Evolutionary conservation across 2,329 filamentous ascomycete species (phyloP), one percentile per base, ranked within the genome.

Genomic region (Arthrobotrys conoides): DNA sequence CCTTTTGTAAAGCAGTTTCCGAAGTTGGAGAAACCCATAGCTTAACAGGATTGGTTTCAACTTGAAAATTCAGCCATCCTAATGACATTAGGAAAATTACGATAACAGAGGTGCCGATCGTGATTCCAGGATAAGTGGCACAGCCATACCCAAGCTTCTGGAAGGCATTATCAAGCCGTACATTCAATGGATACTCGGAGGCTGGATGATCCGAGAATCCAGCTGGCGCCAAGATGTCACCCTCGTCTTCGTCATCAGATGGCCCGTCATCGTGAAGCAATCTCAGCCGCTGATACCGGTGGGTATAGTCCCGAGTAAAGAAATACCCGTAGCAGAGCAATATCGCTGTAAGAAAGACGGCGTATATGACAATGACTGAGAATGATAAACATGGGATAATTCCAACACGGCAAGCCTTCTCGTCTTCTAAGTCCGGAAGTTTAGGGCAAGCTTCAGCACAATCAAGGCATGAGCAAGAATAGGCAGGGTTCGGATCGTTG

Each of bases 1-100:
- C 88, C 86, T 99, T 99, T 84, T 99, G 95, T 83, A 93, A 89
- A 0, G 96, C 96, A 20, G 96, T 95, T 61, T 91, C 89, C 3
- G 96, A 98, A 8, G 92, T 92, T 6, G 96, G 96, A 82, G 95
- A 94, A n/a, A 99, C 96, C 96, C 96, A 99, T 8, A 99, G 87
- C 59, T 92, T 90, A 10, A 96, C 96, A 5, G 96, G 96, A 80
- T 98, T 92, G 22, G 88, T 92, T 84, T 98, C 96, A 41, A 99
- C 88, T n/a, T 92, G 88, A 82, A 99, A 99, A 53, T 90, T 89
- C 75, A 96, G 86, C 93, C 93, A 97, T 0, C 96, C 96, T 41
- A 95, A 85, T 83, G 94, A 97, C 79, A 99, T 87, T 3, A 97
- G 83, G 0, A 87, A 88, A 10, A 97, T 92, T 1, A 96, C 83